Conservation (phyloP, 768 basidiomycete species). For the Saitozyma sp. region DNA sequence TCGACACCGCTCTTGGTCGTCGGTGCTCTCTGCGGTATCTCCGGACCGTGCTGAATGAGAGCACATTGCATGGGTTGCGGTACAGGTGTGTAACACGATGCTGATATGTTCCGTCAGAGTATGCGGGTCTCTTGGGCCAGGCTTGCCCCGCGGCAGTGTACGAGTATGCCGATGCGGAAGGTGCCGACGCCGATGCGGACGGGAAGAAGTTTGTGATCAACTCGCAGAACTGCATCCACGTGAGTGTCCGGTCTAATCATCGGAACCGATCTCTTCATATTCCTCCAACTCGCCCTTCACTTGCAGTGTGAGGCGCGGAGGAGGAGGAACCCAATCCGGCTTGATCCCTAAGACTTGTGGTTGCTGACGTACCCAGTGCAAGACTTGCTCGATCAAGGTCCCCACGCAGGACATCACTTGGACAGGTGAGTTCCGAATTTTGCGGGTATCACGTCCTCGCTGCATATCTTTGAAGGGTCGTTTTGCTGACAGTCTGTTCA, state of each 20-base stretch:
- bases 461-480: too few species aligned
- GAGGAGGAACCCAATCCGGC: neutral
- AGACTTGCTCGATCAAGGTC: conserved; percentile 90
- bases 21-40: too few species aligned
- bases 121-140: conserved; percentile 79
- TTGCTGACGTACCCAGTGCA: conserved; percentile 62
- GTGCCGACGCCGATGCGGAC: conserved; percentile 61
- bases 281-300: neutral
- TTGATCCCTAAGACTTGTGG: too few species aligned
- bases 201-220: conserved; percentile 94
- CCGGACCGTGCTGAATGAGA: too few species aligned
- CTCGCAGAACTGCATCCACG: conserved; percentile 64
- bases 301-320: neutral
- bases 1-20: too few species aligned
- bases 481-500: conserved; percentile 26
- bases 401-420: conserved; percentile 96
- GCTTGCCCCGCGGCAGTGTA: conserved; percentile 96
- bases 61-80: too few species aligned
- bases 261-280: too few species aligned
- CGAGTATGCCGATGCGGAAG: conserved; percentile 81
- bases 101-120: conserved; percentile 57
- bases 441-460: too few species aligned
- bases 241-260: too few species aligned
- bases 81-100: neutral
- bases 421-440: conserved; percentile 52